A percentile compares a stretch with the other conserved stretches of the same genome.
Evolutionary conservation across 2,329 filamentous ascomycete species (phyloP).

Genomic region (Exophiala phaeomuriformis): DNA sequence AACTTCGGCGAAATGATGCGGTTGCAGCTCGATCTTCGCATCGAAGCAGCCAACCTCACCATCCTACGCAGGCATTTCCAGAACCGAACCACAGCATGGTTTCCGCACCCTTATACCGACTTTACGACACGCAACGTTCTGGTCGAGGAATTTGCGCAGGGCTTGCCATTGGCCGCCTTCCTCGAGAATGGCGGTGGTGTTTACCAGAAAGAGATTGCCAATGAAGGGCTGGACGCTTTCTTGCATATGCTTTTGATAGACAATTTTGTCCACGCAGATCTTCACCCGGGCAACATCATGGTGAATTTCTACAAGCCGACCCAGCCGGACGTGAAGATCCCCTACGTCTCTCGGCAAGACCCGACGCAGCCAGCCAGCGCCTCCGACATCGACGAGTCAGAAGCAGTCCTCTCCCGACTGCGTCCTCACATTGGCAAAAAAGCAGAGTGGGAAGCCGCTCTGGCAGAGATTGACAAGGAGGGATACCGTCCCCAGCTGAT

Average conservation of each 20-base stretch:
- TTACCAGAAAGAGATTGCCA: constrained; percentile 88
- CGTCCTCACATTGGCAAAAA: constrained; percentile 64
- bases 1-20: constrained; percentile 99
- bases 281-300: constrained; percentile 99
- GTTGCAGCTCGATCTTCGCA: constrained; percentile 88
- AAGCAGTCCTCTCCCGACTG: constrained; percentile 73
- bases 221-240: constrained; percentile 92
- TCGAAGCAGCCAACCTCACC: constrained; percentile 81
- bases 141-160: constrained; percentile 92
- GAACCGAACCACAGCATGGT: constrained; percentile 85
- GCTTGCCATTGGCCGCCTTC: constrained; percentile 84
- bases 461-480: constrained; percentile 71
- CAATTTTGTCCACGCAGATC: constrained; percentile 93
- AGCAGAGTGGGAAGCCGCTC: constrained; percentile 64
- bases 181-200: constrained; percentile 85
- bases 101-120: constrained; percentile 86
- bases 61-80: constrained; percentile 88
- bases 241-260: constrained; percentile 93
- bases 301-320: constrained; percentile 90
- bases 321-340: constrained; percentile 57
- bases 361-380: constrained; percentile 39
- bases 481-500: constrained; percentile 90
- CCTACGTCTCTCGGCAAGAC: constrained; percentile 35
- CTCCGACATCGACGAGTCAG: constrained; percentile 67
- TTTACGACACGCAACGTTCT: constrained; percentile 89